These are phyloP conservation scores for Leccinum arenicola DNA, from an alignment of 768 basidiomycete species.

Conservation along the genomic window DNA sequence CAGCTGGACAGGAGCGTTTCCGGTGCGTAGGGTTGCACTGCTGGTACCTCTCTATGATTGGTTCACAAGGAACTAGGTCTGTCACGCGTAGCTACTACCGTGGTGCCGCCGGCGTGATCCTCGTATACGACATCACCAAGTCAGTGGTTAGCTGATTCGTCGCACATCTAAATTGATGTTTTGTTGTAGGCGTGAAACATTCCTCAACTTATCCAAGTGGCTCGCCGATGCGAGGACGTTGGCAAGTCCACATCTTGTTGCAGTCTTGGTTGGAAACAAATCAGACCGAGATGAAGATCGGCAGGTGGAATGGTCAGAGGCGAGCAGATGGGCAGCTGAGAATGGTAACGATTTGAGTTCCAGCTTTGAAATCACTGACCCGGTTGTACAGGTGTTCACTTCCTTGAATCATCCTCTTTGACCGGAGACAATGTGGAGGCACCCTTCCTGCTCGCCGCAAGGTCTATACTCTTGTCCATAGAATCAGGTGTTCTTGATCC, in stretches of 20 bases:
- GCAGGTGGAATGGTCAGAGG: conserved; percentile 95
- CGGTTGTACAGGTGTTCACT: conserved; percentile 72
- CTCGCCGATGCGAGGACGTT: conserved; percentile 90
- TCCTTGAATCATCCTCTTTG: conserved; percentile 89
- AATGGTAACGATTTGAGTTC: conserved; percentile 57
- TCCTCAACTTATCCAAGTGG: conserved; percentile 83
- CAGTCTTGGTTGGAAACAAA: conserved; percentile 93
- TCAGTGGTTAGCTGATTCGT: conserved; percentile 29
- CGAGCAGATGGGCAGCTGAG: conserved; percentile 92
- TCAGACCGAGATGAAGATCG: conserved; percentile 91
- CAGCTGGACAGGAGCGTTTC: conserved; percentile 95
- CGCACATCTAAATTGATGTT: conserved; percentile 2
- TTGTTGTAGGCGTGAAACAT: conserved; percentile 74
- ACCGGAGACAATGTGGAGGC: conserved; percentile 93
- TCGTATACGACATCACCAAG: conserved; percentile 95
- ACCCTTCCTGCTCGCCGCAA: conserved; percentile 84
- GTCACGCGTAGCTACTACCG: conserved; percentile 96
- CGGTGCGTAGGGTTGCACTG: conserved; percentile 45
- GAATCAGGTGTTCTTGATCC: conserved; percentile 91
- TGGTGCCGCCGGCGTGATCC: conserved; percentile 86
- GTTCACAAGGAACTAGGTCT: conserved; percentile 47
- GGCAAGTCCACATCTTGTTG: conserved; percentile 87
- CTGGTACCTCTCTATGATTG: conserved; percentile 7
- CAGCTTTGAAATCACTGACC: conserved; percentile 3
- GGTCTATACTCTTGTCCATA: conserved; percentile 85